Evolutionary conservation across 1,284 basidiomycete genomes (phyloP).

Genomic region (Cryptococcus sp.): DNA sequence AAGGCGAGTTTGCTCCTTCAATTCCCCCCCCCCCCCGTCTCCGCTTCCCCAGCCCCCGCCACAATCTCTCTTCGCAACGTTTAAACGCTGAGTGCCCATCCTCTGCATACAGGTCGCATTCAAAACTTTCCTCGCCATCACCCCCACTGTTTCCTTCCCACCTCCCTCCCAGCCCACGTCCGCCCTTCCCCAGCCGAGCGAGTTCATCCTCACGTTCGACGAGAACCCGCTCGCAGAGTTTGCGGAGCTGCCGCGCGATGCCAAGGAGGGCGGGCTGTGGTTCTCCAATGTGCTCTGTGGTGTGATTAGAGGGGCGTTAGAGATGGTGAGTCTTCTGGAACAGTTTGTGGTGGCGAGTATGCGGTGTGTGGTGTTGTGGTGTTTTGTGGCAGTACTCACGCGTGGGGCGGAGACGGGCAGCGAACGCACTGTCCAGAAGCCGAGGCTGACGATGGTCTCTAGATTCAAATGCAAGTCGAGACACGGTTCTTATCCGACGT

Average conservation of each 20-base stretch:
- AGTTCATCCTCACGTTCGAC: slow-evolving; percentile 81
- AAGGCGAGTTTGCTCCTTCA: slow-evolving; percentile 61
- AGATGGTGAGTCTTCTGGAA: slow-evolving; percentile 75
- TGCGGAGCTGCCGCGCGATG: slow-evolving; percentile 93
- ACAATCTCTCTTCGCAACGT: neutral
- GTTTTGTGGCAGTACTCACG: neutral
- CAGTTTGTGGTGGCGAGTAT: too few relatives aligned
- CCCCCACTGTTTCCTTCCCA: slow-evolving; percentile 74
- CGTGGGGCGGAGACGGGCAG: neutral
- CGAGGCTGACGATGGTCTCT: slow-evolving; percentile 4
- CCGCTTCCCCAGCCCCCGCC: neutral
- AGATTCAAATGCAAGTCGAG: slow-evolving; percentile 97
- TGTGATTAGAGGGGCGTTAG: slow-evolving; percentile 85
- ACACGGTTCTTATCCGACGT: slow-evolving; percentile 85
- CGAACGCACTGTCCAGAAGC: too few relatives aligned
- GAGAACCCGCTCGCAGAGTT: slow-evolving; percentile 98
- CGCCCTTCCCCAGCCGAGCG: slow-evolving; percentile 35
- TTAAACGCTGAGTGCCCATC: neutral
- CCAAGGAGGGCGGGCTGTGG: slow-evolving; percentile 82
- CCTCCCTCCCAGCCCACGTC: slow-evolving; percentile 52
- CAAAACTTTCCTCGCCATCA: slow-evolving; percentile 94
- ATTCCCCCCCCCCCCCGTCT: too few relatives aligned
- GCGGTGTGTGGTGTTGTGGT: too few relatives aligned
- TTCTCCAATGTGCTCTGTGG: slow-evolving; percentile 96
- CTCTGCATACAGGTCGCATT: slow-evolving; percentile 79